phyloP scores from a whole-genome alignment of 202 grass and related monocot genomes.

The Setaria italica region DNA sequence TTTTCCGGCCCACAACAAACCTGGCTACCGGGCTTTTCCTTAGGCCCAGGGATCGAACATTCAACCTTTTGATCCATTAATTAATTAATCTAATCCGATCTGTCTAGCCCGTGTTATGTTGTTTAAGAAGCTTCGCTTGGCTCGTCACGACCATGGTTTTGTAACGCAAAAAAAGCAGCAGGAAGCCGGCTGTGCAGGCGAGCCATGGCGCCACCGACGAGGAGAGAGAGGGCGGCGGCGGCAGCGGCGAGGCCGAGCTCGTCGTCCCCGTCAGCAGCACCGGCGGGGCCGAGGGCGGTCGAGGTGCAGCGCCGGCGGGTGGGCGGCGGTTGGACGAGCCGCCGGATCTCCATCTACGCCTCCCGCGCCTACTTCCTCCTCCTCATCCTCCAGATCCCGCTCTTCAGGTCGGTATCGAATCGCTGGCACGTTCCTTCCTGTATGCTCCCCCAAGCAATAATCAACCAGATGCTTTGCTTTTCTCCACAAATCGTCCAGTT shows the following conservation, averaged over 20 bases:
- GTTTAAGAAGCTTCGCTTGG: no score
- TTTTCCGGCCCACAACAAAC: no score
- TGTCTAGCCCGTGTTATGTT: no score
- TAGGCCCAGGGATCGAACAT: no score
- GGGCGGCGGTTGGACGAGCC: conserved; percentile 65
- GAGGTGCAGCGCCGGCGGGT: conserved; percentile 44
- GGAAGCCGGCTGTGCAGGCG: not conserved
- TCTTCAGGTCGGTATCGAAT: conserved; percentile 70
- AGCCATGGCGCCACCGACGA: conserved; percentile 48
- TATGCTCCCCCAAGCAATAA: not conserved
- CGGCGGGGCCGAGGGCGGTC: not conserved
- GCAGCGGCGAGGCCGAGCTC: conserved; percentile 21
- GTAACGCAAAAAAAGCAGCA: not conserved
- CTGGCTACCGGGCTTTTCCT: no score
- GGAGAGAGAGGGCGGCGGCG: conserved; percentile 40
- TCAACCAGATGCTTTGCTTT: not conserved
- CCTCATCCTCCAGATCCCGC: conserved; percentile 92
- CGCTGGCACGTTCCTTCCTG: not conserved
- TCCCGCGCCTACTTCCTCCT: conserved; percentile 79
- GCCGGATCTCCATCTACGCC: conserved; percentile 67
- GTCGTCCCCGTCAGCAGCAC: not conserved
- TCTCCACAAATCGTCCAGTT: not conserved
- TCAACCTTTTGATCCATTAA: no score
- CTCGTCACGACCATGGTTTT: not conserved
- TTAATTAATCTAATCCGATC: no score